Evolutionary conservation across 306 rosid genomes (phyloP).

Genomic region (Cucurbita moschata): DNA sequence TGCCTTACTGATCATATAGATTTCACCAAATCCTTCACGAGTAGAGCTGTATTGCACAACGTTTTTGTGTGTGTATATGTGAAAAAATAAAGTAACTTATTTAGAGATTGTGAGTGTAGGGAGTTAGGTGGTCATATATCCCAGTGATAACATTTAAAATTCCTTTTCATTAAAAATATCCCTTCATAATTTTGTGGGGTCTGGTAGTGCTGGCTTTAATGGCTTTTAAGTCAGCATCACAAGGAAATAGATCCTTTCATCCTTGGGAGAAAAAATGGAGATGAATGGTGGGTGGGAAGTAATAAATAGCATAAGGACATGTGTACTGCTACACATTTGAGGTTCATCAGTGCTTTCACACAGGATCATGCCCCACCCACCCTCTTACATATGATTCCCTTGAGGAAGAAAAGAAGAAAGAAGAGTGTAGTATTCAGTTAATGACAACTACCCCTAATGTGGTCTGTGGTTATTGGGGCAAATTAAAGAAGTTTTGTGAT

Average conservation of each 20-base stretch:
- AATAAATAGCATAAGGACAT: slow-evolving; percentile 25
- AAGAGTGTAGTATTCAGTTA: not conserved
- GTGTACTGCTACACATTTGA: slow-evolving; percentile 2
- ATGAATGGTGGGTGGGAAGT: slow-evolving; percentile 18
- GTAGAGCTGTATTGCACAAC: not conserved
- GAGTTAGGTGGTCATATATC: not conserved
- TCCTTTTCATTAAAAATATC: slow-evolving; percentile 2
- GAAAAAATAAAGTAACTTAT: not conserved
- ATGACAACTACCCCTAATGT: not conserved
- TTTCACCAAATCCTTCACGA: not conserved
- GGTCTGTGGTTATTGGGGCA: not conserved
- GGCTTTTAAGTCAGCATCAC: slow-evolving; percentile 22
- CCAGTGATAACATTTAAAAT: slow-evolving; percentile 4
- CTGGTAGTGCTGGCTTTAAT: not conserved
- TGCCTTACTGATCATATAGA: not conserved
- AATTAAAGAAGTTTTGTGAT: not conserved
- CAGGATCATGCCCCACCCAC: slow-evolving; percentile 13
- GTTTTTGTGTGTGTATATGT: not conserved
- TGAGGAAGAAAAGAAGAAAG: not conserved
- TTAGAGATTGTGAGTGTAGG: not conserved
- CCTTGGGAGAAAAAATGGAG: slow-evolving; percentile 10
- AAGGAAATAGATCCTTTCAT: slow-evolving; percentile 16
- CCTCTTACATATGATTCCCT: not conserved
- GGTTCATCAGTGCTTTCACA: slow-evolving; percentile 15
- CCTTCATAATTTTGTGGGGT: slow-evolving; percentile 4